A percentile compares a stretch with the other conserved stretches of the same genome.
phyloP scores from a whole-genome alignment of 2,329 filamentous ascomycete genomes.

The Diaporthe ampelina region DNA sequence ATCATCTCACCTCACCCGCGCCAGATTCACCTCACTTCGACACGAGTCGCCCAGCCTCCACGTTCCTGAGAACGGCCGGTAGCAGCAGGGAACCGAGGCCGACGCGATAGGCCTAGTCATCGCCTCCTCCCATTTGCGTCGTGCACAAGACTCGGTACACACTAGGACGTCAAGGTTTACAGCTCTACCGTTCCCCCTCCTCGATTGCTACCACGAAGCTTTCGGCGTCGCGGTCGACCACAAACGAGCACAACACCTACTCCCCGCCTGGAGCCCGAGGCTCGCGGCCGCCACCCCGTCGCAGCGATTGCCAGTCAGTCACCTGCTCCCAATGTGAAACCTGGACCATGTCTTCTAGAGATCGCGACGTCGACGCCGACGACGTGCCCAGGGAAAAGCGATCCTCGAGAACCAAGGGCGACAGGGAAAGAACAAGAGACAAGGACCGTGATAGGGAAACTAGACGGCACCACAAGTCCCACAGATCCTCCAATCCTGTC shows the following conservation, averaged over 20 bases:
- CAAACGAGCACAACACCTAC: constrained; percentile 24
- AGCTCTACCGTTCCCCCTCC: constrained; percentile 15
- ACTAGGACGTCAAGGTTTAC: constrained; percentile 22
- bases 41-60: not conserved
- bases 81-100: constrained; percentile 12
- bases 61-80: not conserved
- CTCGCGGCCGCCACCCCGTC: constrained; percentile 15
- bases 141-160: not conserved
- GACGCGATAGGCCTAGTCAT: not conserved
- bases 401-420: constrained; percentile 41
- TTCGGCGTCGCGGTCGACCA: constrained; percentile 15
- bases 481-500: constrained; percentile 58
- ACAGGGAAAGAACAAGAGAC: constrained; percentile 50
- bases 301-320: constrained; percentile 25
- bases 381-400: constrained; percentile 44
- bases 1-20: constrained; percentile 23
- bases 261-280: constrained; percentile 2
- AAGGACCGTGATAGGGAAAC: constrained; percentile 51
- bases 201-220: constrained; percentile 21
- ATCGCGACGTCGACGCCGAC: constrained; percentile 42
- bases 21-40: not conserved
- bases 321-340: constrained; percentile 37
- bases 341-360: constrained; percentile 42
- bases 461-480: constrained; percentile 57
- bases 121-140: not conserved